A percentile compares a stretch with the other conserved stretches of the same genome.
These are phyloP conservation scores for Coniella vitis DNA, from an alignment of 2,329 filamentous ascomycete genomes.

Conservation along the genomic window DNA sequence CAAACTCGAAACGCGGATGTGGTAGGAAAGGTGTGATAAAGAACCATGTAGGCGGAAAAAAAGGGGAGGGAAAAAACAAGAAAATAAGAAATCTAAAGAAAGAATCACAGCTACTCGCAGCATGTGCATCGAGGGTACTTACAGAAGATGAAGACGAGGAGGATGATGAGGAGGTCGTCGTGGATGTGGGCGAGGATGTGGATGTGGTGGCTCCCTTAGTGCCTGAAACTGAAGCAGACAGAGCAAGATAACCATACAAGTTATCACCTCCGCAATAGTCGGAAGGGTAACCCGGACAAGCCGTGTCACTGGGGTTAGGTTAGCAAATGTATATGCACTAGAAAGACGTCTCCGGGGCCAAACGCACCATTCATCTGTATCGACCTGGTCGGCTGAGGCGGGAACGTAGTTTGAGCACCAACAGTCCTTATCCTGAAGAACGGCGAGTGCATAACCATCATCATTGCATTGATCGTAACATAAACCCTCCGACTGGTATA, in stretches of 20 bases:
- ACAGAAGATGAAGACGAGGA: conserved; percentile 19
- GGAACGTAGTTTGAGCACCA: conserved; percentile 72
- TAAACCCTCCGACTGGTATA: conserved; percentile 63
- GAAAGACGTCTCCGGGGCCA: background rate
- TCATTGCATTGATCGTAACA: conserved; percentile 54
- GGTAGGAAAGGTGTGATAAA: background rate
- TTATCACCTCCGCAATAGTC: conserved; percentile 60
- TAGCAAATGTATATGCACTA: background rate
- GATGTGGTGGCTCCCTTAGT: conserved; percentile 32
- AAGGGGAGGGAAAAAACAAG: background rate
- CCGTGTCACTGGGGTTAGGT: conserved; percentile 23
- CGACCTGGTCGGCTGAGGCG: conserved; percentile 32
- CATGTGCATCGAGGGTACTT: conserved; percentile 4
- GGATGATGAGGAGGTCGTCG: conserved; percentile 17
- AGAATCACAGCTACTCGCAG: background rate
- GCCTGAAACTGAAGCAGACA: conserved; percentile 48
- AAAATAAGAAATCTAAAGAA: background rate
- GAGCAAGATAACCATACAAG: conserved; percentile 59
- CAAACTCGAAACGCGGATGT: conserved; percentile 7
- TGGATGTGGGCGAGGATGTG: conserved; percentile 8
- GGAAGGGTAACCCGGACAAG: conserved; percentile 61
- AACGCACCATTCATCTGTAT: conserved; percentile 38
- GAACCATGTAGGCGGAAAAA: no score
- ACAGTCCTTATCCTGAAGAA: conserved; percentile 58
- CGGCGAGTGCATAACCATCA: conserved; percentile 55